Base-by-base conservation (phyloP, 140 eudicot genomes). In the Anethum foeniculum region DNA sequence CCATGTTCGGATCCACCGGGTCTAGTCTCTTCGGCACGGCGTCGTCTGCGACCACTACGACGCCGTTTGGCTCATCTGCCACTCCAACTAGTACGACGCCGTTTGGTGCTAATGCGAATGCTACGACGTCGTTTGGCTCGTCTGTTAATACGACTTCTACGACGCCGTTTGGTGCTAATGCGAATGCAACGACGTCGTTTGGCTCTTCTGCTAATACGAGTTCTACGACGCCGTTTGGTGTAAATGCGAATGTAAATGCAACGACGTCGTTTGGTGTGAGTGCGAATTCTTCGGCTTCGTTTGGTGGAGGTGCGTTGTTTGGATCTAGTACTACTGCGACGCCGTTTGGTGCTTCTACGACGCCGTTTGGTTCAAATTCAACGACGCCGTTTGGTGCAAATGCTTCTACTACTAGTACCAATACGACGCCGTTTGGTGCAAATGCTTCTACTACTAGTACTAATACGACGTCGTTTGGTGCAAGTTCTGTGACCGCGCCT, bases 11-110 rank as follows among this genome's bases (percentile, higher is more conserved):
- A 62, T 83, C 87, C 12, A 71, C 75, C 27, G 14, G 81, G 39
- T 56, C 86, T 4, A 77, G 43, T 58, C 79, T 75, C 12, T 90
- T 84, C 51, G 87, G 86, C 49, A 72, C 88, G 32, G 7, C 89
- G 30, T 5, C 85, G 75, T 48, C 86, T 13, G n/a, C 78, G 0
- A 34, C 38, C 44, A 5, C 83, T 52, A 41, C 85, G 5, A 79
- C 79, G 28, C 0, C n/a, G 23, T 71, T 71, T 71, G 88, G 90
- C 15, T 3, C 6, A 1, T 0, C 8, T 51, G 60, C 60, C 1
- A 15, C 23, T 51, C 1, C 23, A 1, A 6, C 5, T 14, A 48
- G 23, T 54, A 52, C 88, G 28, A 19, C 89, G 28, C 13, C 85
- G 65, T 46, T 85, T 16, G 62, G 77, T 14, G 54, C 62, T 65